Base-by-base conservation (phyloP, 495 filamentous ascomycete species). In the Durotheca rogersii region DNA sequence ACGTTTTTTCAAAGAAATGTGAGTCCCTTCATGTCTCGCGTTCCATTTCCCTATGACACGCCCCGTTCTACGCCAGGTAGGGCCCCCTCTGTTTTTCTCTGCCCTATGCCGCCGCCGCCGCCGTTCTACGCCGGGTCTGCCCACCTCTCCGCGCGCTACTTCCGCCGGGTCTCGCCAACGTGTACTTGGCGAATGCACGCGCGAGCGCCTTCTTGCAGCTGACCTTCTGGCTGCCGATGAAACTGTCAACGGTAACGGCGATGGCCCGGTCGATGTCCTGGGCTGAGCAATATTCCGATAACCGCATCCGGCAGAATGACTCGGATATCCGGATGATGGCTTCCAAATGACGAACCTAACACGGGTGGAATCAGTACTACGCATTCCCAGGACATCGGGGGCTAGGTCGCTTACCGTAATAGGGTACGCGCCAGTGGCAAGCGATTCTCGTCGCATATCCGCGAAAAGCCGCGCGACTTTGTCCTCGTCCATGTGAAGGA, bases 401-500 rank as follows among this genome's bases (percentile, higher is more conserved):
- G 18, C 9, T 27, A n/a, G 12, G 11, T 4, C 25, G 75, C 88
- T 68, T 76, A 96, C 93, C 16, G 94, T 99, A 52, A 99, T 99
- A 9, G 94, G 94, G 72, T 96, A 99, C 3, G 90, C 90, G 2
- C 93, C 93, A 11, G 93, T 97, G 0, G 91, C 91, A 38, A 96
- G 70, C 23, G 82, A 87, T 70, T 99, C 93, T 37, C 90, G 77
- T 46, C 93, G 77, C 90, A 99, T 96, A 72, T 99, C 94, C 5
- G 90, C 89, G 65, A 96, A 99, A 2, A 99, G 76, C 32, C 90
- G 78, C 10, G 94, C 88, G 23, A 99, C 81, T 72, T 99, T 99
- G 66, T 97, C 94, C 65, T 95, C 88, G 62, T 99, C 94, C 71
- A 99, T 96, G 66, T 97, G 90, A 62, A 96, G 92, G 27, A 99